phyloP scores from a whole-genome alignment of 2,329 filamentous ascomycete genomes.

The Fusarium beomiforme region DNA sequence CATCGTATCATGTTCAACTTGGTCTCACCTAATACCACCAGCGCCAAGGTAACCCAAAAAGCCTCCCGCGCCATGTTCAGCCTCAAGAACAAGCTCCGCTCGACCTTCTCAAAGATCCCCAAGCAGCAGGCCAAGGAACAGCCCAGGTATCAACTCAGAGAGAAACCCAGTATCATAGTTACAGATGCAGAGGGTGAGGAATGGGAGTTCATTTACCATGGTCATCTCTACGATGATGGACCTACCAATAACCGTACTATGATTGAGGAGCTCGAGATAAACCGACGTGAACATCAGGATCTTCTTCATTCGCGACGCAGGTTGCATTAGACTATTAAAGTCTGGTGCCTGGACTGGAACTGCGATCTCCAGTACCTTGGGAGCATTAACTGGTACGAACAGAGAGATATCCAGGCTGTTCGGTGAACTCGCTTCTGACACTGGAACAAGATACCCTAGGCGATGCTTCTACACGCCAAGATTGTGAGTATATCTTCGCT shows the following conservation, averaged over 20 bases:
- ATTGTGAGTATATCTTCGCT: background rate
- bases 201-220: background rate
- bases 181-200: background rate
- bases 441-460: background rate
- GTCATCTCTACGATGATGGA: background rate
- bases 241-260: background rate
- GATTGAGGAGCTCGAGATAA: background rate
- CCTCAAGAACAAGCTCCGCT: background rate
- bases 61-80: background rate
- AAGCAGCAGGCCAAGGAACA: background rate
- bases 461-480: background rate
- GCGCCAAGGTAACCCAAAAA: background rate
- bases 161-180: background rate
- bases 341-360: accelerated
- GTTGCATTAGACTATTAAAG: accelerated
- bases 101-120: background rate
- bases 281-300: background rate
- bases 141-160: background rate
- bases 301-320: background rate
- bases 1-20: background rate
- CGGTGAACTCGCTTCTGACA: background rate
- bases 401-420: accelerated
- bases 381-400: background rate
- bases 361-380: accelerated
- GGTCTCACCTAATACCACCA: background rate